phyloP scores from a whole-genome alignment of 371 early-diverging fungal species.

The Mortierella sp. region DNA sequence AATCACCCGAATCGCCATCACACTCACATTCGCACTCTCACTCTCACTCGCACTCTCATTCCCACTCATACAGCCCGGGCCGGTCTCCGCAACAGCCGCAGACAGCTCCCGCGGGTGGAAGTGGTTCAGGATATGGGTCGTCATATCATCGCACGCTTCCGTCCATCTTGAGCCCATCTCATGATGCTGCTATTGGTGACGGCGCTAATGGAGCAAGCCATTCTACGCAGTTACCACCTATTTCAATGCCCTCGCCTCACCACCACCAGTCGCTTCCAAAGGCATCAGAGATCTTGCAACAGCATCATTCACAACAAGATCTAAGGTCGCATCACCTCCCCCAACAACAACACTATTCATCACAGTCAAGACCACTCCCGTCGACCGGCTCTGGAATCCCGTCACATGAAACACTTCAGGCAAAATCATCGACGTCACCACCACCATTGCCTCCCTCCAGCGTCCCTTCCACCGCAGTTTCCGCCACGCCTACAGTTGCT shows the following conservation, averaged over 20 bases:
- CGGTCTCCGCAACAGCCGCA: background rate
- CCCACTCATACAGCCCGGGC: background rate
- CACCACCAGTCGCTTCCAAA: slow-evolving; percentile 33
- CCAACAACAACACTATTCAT: slow-evolving; percentile 12
- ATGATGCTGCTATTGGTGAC: slow-evolving; percentile 3
- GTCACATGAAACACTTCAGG: background rate
- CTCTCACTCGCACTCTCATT: slow-evolving; percentile 1
- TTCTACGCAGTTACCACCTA: slow-evolving; percentile 39
- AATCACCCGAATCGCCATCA: slow-evolving; percentile 9
- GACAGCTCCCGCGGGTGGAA: background rate
- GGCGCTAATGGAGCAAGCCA: background rate
- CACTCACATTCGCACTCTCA: slow-evolving; percentile 4
- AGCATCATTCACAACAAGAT: slow-evolving; percentile 13
- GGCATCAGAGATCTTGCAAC: slow-evolving; percentile 48
- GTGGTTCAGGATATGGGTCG: slow-evolving; percentile 14
- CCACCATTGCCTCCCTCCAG: background rate
- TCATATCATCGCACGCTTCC: slow-evolving; percentile 16
- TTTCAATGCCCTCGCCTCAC: slow-evolving; percentile 40
- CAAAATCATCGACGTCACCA: slow-evolving; percentile 9
- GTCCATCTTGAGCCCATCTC: slow-evolving; percentile 28
- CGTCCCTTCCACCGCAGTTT: slow-evolving; percentile 10
- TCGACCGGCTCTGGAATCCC: background rate
- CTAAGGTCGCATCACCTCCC: slow-evolving; percentile 12
- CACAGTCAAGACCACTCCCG: background rate
- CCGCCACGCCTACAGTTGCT: background rate